These are phyloP conservation scores for Salix arbutifolia DNA, from an alignment of 345 rosid genomes.

Conservation along the genomic window DNA sequence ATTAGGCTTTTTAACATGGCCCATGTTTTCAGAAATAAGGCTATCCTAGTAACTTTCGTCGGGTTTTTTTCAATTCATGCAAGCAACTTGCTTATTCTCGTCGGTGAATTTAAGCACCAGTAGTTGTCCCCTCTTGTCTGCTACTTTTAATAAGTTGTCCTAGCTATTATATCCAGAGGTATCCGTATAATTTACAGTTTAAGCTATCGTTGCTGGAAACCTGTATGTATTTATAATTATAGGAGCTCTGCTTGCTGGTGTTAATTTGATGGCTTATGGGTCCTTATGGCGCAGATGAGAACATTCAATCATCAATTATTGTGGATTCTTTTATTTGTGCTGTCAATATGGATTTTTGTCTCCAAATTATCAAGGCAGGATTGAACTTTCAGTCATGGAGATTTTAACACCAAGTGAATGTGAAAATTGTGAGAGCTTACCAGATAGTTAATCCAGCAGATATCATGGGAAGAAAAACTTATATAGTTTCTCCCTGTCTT, in stretches of 20 bases:
- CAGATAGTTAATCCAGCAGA: neutral
- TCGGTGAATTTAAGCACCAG: neutral
- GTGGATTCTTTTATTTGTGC: neutral
- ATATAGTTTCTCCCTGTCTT: neutral
- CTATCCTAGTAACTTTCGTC: slow-evolving; percentile 4
- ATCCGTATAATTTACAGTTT: neutral
- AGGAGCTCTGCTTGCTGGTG: neutral
- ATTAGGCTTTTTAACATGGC: neutral
- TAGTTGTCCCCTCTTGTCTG: slow-evolving; percentile 1
- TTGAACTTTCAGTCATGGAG: neutral
- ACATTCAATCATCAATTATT: neutral
- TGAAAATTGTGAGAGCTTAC: neutral
- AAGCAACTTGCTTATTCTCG: neutral
- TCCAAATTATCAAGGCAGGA: neutral
- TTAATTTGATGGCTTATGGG: neutral
- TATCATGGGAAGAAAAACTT: neutral
- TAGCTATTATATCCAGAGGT: neutral
- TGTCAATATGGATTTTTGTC: neutral
- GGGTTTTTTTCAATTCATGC: neutral
- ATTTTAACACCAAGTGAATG: neutral
- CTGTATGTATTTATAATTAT: neutral
- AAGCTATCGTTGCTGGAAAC: neutral
- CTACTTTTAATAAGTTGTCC: neutral
- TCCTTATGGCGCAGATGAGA: neutral
- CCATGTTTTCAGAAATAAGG: neutral